Conservation (phyloP, 345 rosid genomes). For the Lepidium aucheri region DNA sequence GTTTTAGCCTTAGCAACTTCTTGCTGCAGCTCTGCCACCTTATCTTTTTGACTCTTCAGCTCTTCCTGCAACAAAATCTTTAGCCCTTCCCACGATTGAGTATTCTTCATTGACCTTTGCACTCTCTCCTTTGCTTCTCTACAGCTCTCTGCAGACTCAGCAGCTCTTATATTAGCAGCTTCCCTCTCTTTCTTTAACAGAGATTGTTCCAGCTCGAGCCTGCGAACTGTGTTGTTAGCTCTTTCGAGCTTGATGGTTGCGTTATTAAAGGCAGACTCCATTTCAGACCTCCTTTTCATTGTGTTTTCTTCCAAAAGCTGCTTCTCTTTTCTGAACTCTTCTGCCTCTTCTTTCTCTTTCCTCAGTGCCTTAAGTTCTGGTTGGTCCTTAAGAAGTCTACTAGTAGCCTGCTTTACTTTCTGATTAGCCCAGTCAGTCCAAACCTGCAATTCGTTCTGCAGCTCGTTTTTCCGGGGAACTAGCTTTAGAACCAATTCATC, state of each 20-base stretch:
- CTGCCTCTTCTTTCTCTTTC: conserved; percentile 87
- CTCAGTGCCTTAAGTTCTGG: conserved; percentile 74
- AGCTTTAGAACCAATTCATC: conserved; percentile 28
- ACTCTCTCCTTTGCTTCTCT: conserved; percentile 72
- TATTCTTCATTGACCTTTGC: conserved; percentile 50
- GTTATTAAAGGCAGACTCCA: conserved; percentile 72
- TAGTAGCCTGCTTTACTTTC: conserved; percentile 95
- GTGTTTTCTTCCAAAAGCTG: conserved; percentile 65
- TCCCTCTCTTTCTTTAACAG: conserved; percentile 64
- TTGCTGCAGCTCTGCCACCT: conserved; percentile 34
- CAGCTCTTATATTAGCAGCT: conserved; percentile 56
- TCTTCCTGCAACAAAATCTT: conserved; percentile 65
- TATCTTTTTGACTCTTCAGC: conserved; percentile 49
- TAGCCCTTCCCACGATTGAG: conserved; percentile 81
- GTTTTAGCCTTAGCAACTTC: conserved; percentile 22
- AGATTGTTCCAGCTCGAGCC: conserved; percentile 75
- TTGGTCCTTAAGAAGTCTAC: conserved; percentile 74
- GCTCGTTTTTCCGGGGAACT: conserved; percentile 19
- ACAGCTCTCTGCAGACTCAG: conserved; percentile 63
- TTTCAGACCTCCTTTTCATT: conserved; percentile 77
- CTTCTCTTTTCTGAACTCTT: conserved; percentile 77
- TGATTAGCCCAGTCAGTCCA: conserved; percentile 97
- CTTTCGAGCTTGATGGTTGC: conserved; percentile 75
- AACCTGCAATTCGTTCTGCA: conserved; percentile 60
- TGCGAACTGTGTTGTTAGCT: conserved; percentile 59